phyloP scores from a whole-genome alignment of 768 basidiomycete species.

The Rhodocollybia butyracea region DNA sequence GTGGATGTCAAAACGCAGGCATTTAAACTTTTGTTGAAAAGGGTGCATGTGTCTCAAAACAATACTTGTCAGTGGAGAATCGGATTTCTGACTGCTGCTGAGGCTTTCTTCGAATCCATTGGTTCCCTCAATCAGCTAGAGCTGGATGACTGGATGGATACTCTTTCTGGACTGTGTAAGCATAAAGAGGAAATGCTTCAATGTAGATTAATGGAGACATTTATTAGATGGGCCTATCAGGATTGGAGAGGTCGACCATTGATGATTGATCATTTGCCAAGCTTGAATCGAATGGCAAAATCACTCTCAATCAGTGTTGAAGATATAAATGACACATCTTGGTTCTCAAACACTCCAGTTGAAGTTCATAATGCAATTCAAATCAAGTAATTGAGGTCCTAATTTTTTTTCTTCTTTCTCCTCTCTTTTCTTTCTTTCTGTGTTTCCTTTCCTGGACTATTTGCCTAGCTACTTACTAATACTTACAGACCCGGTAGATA shows the following conservation, averaged over 20 bases:
- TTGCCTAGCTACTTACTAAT: too few species aligned
- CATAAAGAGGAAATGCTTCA: slow-evolving; percentile 1
- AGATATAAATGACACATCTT: not conserved
- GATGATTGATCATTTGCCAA: not conserved
- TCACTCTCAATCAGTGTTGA: not conserved
- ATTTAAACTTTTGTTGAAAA: not conserved
- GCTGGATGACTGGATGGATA: slow-evolving; percentile 6
- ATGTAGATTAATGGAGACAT: not conserved
- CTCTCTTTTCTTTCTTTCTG: too few species aligned
- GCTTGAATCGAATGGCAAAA: not conserved
- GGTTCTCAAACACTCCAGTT: too few species aligned
- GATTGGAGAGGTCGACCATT: not conserved
- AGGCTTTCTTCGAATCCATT: slow-evolving; percentile 10
- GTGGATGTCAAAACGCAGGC: not conserved
- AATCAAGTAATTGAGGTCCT: too few species aligned
- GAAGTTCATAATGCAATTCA: too few species aligned
- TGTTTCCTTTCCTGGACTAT: too few species aligned
- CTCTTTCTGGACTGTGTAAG: slow-evolving; percentile 5
- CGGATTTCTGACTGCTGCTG: slow-evolving; percentile 9
- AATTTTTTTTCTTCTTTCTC: too few species aligned
- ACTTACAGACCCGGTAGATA: too few species aligned
- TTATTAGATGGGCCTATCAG: not conserved
- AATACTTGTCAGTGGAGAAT: not conserved
- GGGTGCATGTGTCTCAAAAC: not conserved
- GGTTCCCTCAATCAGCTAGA: slow-evolving; percentile 4